Evolutionary conservation across 2,329 filamentous ascomycete species (phyloP).

Genomic region (Fusarium keratoplasticum): DNA sequence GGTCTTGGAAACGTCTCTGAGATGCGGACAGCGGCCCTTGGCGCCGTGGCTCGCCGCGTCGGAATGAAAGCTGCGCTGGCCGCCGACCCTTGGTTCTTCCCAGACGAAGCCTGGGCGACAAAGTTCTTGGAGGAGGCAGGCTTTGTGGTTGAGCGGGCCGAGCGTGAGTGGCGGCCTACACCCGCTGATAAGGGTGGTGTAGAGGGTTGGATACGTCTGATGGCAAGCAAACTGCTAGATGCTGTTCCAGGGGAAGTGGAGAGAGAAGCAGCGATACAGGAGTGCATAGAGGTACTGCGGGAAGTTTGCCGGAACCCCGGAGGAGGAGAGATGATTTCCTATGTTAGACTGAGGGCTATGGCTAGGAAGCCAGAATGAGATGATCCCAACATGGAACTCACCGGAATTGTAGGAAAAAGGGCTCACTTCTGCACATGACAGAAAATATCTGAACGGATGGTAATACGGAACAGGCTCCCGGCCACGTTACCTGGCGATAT

Average conservation of each 20-base stretch:
- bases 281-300: constrained; percentile 66
- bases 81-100: constrained; percentile 78
- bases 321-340: constrained; percentile 67
- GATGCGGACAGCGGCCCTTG: constrained; percentile 68
- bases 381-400: neutral
- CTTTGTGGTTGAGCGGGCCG: constrained; percentile 63
- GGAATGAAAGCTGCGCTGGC: constrained; percentile 61
- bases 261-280: constrained; percentile 64
- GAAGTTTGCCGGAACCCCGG: constrained; percentile 65
- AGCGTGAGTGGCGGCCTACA: constrained; percentile 75
- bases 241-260: constrained; percentile 56
- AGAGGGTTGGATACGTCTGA: constrained; percentile 74
- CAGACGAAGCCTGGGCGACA: constrained; percentile 70
- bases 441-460: neutral
- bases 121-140: constrained; percentile 58
- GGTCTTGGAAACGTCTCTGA: constrained; percentile 76
- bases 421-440: neutral
- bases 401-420: neutral
- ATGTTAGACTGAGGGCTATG: constrained; percentile 65
- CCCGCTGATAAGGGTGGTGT: constrained; percentile 68
- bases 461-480: neutral
- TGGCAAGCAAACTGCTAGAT: constrained; percentile 71
- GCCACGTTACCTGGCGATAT: neutral
- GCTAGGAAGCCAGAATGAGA: constrained; percentile 52
- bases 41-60: constrained; percentile 63